phyloP scores from a whole-genome alignment of 1,284 basidiomycete genomes.

The Ganoderma resinaceum region DNA sequence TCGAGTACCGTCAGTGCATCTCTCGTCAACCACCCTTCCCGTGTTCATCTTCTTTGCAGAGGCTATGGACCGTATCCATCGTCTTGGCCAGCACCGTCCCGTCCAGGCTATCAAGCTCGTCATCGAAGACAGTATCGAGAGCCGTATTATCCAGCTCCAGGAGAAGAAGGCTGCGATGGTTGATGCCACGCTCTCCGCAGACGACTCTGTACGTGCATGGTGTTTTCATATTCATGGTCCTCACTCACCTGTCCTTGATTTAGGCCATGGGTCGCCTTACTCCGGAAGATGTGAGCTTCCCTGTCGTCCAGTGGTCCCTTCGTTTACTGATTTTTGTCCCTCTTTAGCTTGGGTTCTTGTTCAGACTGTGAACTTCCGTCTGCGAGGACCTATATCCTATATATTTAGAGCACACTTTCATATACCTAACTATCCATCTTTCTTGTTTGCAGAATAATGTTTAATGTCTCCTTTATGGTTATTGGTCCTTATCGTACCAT shows the following conservation, averaged over 20 bases:
- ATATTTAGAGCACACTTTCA: background rate
- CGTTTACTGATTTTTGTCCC: constrained; percentile 15
- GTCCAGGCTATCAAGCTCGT: constrained; percentile 95
- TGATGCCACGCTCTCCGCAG: constrained; percentile 78
- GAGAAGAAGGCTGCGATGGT: constrained; percentile 93
- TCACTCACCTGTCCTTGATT: background rate
- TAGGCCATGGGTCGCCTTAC: constrained; percentile 91
- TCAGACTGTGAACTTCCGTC: constrained; percentile 56
- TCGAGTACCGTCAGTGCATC: constrained; percentile 40
- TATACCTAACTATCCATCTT: background rate
- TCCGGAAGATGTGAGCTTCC: constrained; percentile 80
- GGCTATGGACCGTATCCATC: constrained; percentile 97
- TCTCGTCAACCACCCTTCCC: constrained; percentile 1
- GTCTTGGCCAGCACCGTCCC: constrained; percentile 91
- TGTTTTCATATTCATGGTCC: background rate
- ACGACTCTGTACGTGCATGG: constrained; percentile 65
- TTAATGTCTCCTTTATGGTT: constrained; percentile 6
- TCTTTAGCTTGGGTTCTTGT: constrained; percentile 73
- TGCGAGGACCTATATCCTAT: no score
- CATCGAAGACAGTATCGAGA: constrained; percentile 96
- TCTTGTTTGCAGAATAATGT: background rate
- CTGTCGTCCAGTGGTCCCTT: background rate
- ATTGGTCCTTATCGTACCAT: constrained; percentile 3
- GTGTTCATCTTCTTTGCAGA: constrained; percentile 53
- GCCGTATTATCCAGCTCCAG: constrained; percentile 93